These are phyloP conservation scores for Cladosporium cucumerinum DNA, from an alignment of 2,329 filamentous ascomycete genomes.

Conservation along the genomic window DNA sequence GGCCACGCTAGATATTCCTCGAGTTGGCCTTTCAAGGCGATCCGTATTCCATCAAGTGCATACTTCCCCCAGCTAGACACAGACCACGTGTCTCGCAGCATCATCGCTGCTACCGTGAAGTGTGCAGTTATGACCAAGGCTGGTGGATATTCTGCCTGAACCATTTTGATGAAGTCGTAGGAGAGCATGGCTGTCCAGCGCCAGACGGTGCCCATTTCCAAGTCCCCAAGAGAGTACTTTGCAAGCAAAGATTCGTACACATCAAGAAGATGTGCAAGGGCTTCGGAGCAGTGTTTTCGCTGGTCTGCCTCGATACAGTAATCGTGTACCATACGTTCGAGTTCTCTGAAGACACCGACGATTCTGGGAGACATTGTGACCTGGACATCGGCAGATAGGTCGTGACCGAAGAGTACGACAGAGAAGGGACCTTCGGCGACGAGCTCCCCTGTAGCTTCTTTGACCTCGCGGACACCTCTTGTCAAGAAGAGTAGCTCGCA, in stretches of 20 bases:
- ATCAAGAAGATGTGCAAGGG: neutral
- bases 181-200: slow-evolving; percentile 15
- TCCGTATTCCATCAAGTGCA: slow-evolving; percentile 22
- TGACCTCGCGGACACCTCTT: slow-evolving; percentile 21
- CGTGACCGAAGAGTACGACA: slow-evolving; percentile 13
- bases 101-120: slow-evolving; percentile 22
- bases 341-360: neutral
- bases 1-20: slow-evolving; percentile 4
- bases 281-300: slow-evolving; percentile 7
- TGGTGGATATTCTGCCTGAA: slow-evolving; percentile 20
- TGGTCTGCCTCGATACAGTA: slow-evolving; percentile 5
- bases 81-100: slow-evolving; percentile 23
- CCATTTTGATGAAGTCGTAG: slow-evolving; percentile 20
- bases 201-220: slow-evolving; percentile 12
- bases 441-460: slow-evolving; percentile 17
- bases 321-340: slow-evolving; percentile 6
- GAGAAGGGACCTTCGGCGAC: slow-evolving; percentile 19
- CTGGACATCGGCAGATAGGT: slow-evolving; percentile 5
- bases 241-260: slow-evolving; percentile 4
- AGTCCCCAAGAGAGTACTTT: neutral
- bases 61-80: slow-evolving; percentile 23
- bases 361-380: slow-evolving; percentile 1
- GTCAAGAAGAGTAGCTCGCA: slow-evolving; percentile 25
- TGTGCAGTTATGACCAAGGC: slow-evolving; percentile 27
- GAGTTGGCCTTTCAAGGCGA: slow-evolving; percentile 5